phyloP scores from a whole-genome alignment of 2,329 filamentous ascomycete species.

The Alternaria gansuensis region DNA sequence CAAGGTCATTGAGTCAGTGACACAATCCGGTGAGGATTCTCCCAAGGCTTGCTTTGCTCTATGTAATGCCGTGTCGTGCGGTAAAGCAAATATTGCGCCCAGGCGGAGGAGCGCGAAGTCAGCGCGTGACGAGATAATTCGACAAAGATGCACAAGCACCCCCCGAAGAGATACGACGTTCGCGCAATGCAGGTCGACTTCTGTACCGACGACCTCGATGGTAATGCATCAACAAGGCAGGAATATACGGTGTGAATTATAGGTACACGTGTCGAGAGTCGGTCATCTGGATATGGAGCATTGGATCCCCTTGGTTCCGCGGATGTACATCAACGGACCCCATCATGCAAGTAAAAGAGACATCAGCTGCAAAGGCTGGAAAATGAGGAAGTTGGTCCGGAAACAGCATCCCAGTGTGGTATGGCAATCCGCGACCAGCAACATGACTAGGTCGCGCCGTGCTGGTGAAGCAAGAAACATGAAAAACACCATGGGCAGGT shows the following conservation, averaged over 20 bases:
- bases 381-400: constrained; percentile 12
- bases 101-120: constrained; percentile 15
- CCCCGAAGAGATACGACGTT: constrained; percentile 2
- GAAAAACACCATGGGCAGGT: constrained; percentile 13
- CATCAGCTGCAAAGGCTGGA: constrained; percentile 4
- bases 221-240: constrained; percentile 3
- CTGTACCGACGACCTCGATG: constrained; percentile 3
- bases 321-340: constrained; percentile 6
- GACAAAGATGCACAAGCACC: constrained; percentile 2
- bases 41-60: not conserved
- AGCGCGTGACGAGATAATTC: constrained; percentile 1
- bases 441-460: constrained; percentile 15
- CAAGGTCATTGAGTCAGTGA: constrained; percentile 2
- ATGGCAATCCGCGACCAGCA: constrained; percentile 7
- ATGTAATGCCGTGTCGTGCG: constrained; percentile 5
- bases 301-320: constrained; percentile 8
- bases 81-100: constrained; percentile 16
- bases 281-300: constrained; percentile 16
- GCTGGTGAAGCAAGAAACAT: constrained; percentile 9
- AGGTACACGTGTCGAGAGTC: constrained; percentile 37
- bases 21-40: not conserved
- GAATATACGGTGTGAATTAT: constrained; percentile 35
- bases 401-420: not conserved
- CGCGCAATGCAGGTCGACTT: constrained; percentile 7
- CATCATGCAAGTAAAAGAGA: constrained; percentile 8